Evolutionary conservation across 2,329 filamentous ascomycete genomes (phyloP).

Genomic region (Penicillium sp.): DNA sequence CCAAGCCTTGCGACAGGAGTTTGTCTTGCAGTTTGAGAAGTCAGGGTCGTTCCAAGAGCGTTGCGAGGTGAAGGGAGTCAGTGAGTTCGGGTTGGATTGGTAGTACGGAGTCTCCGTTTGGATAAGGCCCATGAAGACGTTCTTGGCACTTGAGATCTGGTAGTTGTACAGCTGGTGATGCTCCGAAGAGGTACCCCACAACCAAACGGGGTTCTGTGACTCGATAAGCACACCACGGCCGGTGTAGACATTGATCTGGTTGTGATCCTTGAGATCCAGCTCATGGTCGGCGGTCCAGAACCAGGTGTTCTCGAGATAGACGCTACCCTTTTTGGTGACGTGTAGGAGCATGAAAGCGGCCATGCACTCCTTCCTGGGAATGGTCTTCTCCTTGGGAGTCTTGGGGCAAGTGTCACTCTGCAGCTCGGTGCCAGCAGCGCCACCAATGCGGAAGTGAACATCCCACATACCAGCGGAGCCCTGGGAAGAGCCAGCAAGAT

Average conservation of each 20-base stretch:
- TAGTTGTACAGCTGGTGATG: slow-evolving; percentile 71
- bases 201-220: slow-evolving; percentile 74
- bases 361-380: slow-evolving; percentile 65
- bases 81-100: slow-evolving; percentile 76
- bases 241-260: slow-evolving; percentile 73
- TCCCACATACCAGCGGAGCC: slow-evolving; percentile 86
- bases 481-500: slow-evolving; percentile 63
- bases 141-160: slow-evolving; percentile 72
- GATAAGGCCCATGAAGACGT: slow-evolving; percentile 78
- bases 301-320: slow-evolving; percentile 87
- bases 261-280: slow-evolving; percentile 69
- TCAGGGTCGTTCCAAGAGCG: slow-evolving; percentile 54
- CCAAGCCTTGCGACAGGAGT: slow-evolving; percentile 69
- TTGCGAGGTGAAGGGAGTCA: slow-evolving; percentile 46
- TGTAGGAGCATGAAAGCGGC: slow-evolving; percentile 68
- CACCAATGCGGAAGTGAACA: slow-evolving; percentile 90
- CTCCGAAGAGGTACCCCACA: slow-evolving; percentile 70
- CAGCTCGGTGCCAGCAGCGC: slow-evolving; percentile 76
- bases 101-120: slow-evolving; percentile 87
- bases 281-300: slow-evolving; percentile 91
- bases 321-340: slow-evolving; percentile 56
- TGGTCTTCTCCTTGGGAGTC: slow-evolving; percentile 62
- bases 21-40: slow-evolving; percentile 60
- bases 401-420: slow-evolving; percentile 78
- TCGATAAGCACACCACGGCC: slow-evolving; percentile 81